phyloP scores from a whole-genome alignment of 495 filamentous ascomycete genomes.

The Sordaria brevicollis region DNA sequence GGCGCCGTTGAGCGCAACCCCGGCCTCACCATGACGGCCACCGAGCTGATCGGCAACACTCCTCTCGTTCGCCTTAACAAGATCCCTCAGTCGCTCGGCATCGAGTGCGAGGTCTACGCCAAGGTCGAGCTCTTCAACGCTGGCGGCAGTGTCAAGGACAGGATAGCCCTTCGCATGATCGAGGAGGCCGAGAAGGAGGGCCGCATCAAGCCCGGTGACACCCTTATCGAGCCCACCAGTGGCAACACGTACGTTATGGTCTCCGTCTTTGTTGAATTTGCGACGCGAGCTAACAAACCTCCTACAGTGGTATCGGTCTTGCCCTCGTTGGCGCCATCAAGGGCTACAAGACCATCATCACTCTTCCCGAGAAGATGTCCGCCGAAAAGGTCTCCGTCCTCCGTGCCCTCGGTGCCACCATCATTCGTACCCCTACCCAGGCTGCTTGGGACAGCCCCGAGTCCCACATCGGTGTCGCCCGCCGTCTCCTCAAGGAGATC shows the following conservation, averaged over 20 bases:
- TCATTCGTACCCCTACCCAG: constrained; percentile 94
- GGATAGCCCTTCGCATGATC: constrained; percentile 95
- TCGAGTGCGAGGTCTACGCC: constrained; percentile 83
- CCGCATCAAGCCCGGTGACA: constrained; percentile 93
- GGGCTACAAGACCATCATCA: constrained; percentile 97
- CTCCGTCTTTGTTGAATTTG: not conserved
- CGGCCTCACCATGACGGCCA: constrained; percentile 31
- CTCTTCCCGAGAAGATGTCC: constrained; percentile 98
- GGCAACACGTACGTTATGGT: constrained; percentile 69
- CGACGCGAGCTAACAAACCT: constrained; percentile 14
- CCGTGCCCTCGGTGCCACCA: constrained; percentile 86
- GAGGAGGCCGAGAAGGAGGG: constrained; percentile 87
- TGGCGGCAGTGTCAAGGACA: constrained; percentile 94
- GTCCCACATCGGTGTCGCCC: constrained; percentile 92
- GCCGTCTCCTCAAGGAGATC: constrained; percentile 83
- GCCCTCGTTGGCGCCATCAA: constrained; percentile 92
- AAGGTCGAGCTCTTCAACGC: constrained; percentile 98
- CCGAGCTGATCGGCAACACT: constrained; percentile 77
- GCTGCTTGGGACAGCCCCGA: constrained; percentile 91
- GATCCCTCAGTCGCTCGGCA: constrained; percentile 79
- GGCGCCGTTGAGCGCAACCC: constrained; percentile 10
- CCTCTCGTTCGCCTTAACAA: constrained; percentile 87
- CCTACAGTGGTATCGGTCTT: constrained; percentile 72
- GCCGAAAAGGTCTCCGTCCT: constrained; percentile 94
- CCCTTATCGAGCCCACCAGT: constrained; percentile 93